phyloP scores from a whole-genome alignment of 495 filamentous ascomycete genomes.

The Lasiosphaeria miniovina region DNA sequence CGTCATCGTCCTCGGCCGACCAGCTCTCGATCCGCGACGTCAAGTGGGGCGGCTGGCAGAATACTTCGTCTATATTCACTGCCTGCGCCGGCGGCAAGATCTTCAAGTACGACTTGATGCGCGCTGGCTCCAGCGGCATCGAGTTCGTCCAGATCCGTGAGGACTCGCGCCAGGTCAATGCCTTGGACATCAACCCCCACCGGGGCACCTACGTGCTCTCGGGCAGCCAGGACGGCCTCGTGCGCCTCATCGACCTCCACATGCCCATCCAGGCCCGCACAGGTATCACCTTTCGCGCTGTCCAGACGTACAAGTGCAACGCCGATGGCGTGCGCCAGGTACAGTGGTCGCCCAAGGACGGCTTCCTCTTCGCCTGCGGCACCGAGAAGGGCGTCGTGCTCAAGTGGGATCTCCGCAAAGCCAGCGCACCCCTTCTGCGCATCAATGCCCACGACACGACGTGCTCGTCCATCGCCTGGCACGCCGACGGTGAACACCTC shows the following conservation, averaged over 20 bases:
- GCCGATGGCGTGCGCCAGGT: constrained; percentile 83
- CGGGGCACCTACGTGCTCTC: constrained; percentile 74
- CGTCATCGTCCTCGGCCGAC: constrained; percentile 51
- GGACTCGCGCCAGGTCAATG: constrained; percentile 88
- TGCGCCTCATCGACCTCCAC: constrained; percentile 60
- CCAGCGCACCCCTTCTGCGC: constrained; percentile 52
- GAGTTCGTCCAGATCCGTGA: constrained; percentile 71
- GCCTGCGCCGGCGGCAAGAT: constrained; percentile 85
- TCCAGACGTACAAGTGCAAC: constrained; percentile 48
- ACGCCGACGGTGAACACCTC: constrained; percentile 88
- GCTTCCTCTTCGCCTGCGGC: constrained; percentile 79
- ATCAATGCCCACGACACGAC: constrained; percentile 78
- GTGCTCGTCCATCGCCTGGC: constrained; percentile 87
- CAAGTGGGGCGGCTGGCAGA: constrained; percentile 65
- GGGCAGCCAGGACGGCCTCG: constrained; percentile 87
- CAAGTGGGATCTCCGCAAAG: constrained; percentile 54
- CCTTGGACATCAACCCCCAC: constrained; percentile 85
- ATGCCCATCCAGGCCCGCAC: constrained; percentile 35
- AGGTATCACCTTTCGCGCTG: constrained; percentile 42
- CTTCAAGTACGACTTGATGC: constrained; percentile 78
- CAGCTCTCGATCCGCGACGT: constrained; percentile 80
- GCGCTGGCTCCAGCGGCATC: constrained; percentile 49
- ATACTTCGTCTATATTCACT: constrained; percentile 64
- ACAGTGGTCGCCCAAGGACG: constrained; percentile 84
- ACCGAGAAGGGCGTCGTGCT: constrained; percentile 78